These are phyloP conservation scores for Neonectria magnoliae DNA, from an alignment of 2,329 filamentous ascomycete species.

Conservation along the genomic window DNA sequence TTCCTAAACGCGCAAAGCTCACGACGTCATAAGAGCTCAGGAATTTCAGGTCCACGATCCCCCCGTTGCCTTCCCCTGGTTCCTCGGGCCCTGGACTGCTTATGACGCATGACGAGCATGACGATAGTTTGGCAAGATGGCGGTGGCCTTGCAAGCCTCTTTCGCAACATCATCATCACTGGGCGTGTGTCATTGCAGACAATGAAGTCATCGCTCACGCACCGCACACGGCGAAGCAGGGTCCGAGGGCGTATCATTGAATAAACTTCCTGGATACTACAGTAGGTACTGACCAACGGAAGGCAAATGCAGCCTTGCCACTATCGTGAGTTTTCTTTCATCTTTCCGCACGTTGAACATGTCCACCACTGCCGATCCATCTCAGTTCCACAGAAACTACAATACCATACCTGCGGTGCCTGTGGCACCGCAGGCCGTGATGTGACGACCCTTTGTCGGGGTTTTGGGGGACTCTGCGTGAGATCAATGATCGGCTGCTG, in stretches of 20 bases:
- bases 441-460: constrained; percentile 22
- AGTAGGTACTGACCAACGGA: constrained; percentile 8
- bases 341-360: constrained; percentile 63
- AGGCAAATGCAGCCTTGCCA: not conserved
- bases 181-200: constrained; percentile 11
- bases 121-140: constrained; percentile 3
- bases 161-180: constrained; percentile 12
- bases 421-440: constrained; percentile 24
- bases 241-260: constrained; percentile 25
- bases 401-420: constrained; percentile 57
- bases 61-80: constrained; percentile 34
- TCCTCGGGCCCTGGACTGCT: constrained; percentile 13
- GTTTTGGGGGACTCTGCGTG: constrained; percentile 46
- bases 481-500: constrained; percentile 46
- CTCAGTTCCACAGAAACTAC: constrained; percentile 60
- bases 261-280: constrained; percentile 16
- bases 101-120: constrained; percentile 17
- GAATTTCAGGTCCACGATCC: constrained; percentile 36
- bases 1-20: constrained; percentile 40
- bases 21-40: constrained; percentile 32
- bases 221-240: constrained; percentile 9
- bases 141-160: constrained; percentile 17
- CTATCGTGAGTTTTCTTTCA: constrained; percentile 60
- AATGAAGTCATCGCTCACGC: constrained; percentile 39
- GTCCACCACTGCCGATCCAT: constrained; percentile 68